Conservation (phyloP, 306 rosid genomes). For the Cicer cuneatum region DNA sequence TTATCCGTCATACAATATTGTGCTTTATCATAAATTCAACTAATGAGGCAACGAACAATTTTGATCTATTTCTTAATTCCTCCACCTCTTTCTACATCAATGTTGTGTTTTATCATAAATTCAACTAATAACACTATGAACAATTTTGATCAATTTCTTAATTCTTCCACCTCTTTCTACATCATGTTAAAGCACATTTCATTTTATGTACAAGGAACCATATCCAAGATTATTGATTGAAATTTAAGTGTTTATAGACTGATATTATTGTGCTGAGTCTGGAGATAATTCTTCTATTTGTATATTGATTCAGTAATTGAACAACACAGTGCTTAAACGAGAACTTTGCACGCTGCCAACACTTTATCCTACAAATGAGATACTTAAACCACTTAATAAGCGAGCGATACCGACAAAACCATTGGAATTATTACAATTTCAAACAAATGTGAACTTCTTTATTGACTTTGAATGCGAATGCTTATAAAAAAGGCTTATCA, state of each 20-base stretch:
- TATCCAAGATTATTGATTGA: conserved; percentile 6
- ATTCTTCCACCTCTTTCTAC: conserved; percentile 8
- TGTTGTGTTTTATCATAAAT: conserved; percentile 12
- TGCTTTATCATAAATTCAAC: conserved; percentile 13
- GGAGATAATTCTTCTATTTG: conserved; percentile 42
- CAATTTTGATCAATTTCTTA: background rate
- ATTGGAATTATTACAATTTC: conserved; percentile 41
- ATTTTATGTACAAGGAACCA: conserved; percentile 24
- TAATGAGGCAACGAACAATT: background rate
- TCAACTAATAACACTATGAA: background rate
- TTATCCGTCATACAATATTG: background rate
- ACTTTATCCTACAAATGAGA: conserved; percentile 60
- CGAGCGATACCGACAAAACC: conserved; percentile 58
- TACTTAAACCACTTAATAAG: conserved; percentile 62
- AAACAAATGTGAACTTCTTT: conserved; percentile 30
- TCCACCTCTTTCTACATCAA: conserved; percentile 7
- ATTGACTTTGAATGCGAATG: conserved; percentile 12
- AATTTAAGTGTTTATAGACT: background rate
- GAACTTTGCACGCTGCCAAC: conserved; percentile 57
- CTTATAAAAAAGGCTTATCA: conserved; percentile 24
- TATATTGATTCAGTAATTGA: conserved; percentile 45
- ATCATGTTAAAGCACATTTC: background rate
- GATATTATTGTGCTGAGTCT: background rate
- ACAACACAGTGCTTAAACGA: conserved; percentile 70
- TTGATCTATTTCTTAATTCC: conserved; percentile 7